A percentile compares a stretch with the other conserved stretches of the same genome.
Conservation (phyloP, 768 basidiomycete species). For the Hericium rajendrae region DNA sequence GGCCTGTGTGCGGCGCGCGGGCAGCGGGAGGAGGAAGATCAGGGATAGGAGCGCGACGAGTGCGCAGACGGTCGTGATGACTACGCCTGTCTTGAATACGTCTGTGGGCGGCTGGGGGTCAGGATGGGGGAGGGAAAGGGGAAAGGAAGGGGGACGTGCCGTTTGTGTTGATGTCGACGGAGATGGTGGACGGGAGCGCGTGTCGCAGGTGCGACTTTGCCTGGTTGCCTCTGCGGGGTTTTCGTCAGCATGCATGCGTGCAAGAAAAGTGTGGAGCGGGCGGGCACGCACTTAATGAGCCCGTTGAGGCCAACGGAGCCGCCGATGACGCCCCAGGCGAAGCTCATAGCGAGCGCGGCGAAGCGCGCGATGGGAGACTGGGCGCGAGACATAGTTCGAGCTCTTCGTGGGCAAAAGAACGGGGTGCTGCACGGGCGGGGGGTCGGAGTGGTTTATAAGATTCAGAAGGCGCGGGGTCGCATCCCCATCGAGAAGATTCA, state of each 20-base stretch:
- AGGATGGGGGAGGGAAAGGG: slow-evolving; percentile 9
- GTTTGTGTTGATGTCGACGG: slow-evolving; percentile 8
- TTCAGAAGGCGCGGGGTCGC: too few species aligned
- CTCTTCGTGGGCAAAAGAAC: background rate
- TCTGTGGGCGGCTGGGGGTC: slow-evolving; percentile 12
- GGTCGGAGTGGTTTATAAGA: too few species aligned
- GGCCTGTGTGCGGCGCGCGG: slow-evolving; percentile 23
- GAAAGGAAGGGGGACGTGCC: slow-evolving; percentile 13
- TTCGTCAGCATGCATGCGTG: background rate
- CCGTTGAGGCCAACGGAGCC: slow-evolving; percentile 23
- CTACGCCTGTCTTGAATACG: slow-evolving; percentile 13
- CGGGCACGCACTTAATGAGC: slow-evolving; percentile 20
- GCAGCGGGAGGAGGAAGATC: slow-evolving; percentile 16
- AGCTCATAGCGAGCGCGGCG: slow-evolving; percentile 20
- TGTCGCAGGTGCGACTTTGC: slow-evolving; percentile 1
- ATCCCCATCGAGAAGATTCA: too few species aligned
- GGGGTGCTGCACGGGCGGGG: too few species aligned
- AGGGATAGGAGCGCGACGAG: slow-evolving; percentile 26
- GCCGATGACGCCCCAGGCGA: slow-evolving; percentile 22
- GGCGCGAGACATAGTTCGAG: slow-evolving; percentile 2
- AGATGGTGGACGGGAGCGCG: slow-evolving; percentile 6
- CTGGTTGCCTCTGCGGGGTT: slow-evolving; percentile 5
- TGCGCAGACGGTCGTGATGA: slow-evolving; percentile 13
- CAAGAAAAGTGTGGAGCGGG: background rate
- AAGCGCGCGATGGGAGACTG: slow-evolving; percentile 15